Conservation (phyloP, 305 asterid genomes). For the Rubia balearica region DNA sequence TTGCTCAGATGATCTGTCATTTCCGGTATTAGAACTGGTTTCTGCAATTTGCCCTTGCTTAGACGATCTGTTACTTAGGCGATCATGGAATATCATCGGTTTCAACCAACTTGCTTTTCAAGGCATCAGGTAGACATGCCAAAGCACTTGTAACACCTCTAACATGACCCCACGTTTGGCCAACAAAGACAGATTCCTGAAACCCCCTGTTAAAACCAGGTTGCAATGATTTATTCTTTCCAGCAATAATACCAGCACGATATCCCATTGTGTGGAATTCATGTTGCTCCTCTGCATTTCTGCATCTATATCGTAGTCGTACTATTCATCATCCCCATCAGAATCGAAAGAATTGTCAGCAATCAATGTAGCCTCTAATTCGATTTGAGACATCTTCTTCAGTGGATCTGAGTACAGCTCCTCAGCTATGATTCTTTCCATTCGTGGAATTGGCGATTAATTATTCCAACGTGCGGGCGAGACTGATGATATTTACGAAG, state of each 20-base stretch:
- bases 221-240: slow-evolving; percentile 75
- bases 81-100: slow-evolving; percentile 49
- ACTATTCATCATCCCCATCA: not conserved
- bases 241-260: slow-evolving; percentile 80
- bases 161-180: slow-evolving; percentile 67
- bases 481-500: too few relatives aligned
- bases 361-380: not conserved
- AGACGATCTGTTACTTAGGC: slow-evolving; percentile 24
- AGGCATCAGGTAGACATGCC: slow-evolving; percentile 46
- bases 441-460: not conserved
- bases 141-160: slow-evolving; percentile 72
- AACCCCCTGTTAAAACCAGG: slow-evolving; percentile 78
- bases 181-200: slow-evolving; percentile 47
- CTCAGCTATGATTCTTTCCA: not conserved
- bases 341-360: not conserved
- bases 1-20: slow-evolving; percentile 20
- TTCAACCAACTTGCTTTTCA: slow-evolving; percentile 53
- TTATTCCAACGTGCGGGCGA: not conserved
- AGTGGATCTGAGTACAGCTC: not conserved
- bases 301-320: not conserved
- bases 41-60: slow-evolving; percentile 21
- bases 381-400: not conserved
- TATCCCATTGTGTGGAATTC: slow-evolving; percentile 2
- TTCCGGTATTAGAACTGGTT: slow-evolving; percentile 17
- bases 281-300: slow-evolving; percentile 3